These are phyloP conservation scores for Neoarthrinium moseri DNA, from an alignment of 2,329 filamentous ascomycete species.

Conservation along the genomic window DNA sequence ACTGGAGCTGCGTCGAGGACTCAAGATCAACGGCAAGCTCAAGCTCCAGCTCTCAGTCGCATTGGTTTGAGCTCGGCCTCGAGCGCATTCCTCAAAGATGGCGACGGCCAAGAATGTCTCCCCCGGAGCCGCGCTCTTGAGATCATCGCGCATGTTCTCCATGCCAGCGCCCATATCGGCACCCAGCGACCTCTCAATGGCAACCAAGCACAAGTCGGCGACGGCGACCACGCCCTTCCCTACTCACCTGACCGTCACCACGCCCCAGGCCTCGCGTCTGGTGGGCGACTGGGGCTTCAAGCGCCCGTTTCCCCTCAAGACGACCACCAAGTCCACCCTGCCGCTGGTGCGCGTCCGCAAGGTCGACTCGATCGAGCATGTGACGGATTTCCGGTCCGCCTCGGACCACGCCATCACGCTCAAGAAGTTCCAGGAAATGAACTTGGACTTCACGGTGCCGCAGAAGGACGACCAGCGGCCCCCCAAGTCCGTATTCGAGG, in stretches of 20 bases:
- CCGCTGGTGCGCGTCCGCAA: conserved; percentile 74
- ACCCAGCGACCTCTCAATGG: conserved; percentile 45
- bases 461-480: conserved; percentile 18
- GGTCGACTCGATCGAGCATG: conserved; percentile 81
- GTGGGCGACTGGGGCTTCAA: conserved; percentile 94
- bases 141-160: conserved; percentile 86
- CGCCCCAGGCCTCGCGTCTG: conserved; percentile 67
- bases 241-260: conserved; percentile 80
- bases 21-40: conserved; percentile 70
- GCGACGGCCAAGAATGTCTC: conserved; percentile 38
- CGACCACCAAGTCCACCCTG: conserved; percentile 69
- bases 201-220: conserved; percentile 53
- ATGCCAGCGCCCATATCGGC: conserved; percentile 73
- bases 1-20: conserved; percentile 72
- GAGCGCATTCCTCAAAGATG: conserved; percentile 12
- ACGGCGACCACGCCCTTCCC: conserved; percentile 76
- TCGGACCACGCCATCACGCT: conserved; percentile 79
- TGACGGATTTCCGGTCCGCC: conserved; percentile 85
- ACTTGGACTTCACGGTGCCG: conserved; percentile 65
- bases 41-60: neutral
- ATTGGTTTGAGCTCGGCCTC: conserved; percentile 11
- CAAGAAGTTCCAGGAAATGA: conserved; percentile 82
- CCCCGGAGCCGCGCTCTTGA: conserved; percentile 69
- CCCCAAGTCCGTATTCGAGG: conserved; percentile 58
- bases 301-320: conserved; percentile 73